A percentile compares a stretch with the other conserved stretches of the same genome.
These are phyloP conservation scores for Vigna unguiculata DNA, from an alignment of 306 rosid genomes.

Conservation along the genomic window DNA sequence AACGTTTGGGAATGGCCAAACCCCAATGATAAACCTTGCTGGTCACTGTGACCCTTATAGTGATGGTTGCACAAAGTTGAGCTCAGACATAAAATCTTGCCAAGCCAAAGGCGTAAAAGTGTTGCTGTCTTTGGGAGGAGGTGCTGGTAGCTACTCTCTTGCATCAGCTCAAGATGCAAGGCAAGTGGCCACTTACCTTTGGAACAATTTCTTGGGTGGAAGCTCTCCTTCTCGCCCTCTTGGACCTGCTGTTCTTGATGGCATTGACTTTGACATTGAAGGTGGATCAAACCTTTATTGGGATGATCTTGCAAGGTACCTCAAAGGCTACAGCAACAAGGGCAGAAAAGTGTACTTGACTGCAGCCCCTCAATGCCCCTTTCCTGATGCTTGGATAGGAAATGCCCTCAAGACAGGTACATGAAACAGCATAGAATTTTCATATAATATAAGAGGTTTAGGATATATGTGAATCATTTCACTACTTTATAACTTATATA, in stretches of 20 bases:
- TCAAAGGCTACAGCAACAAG: constrained; percentile 35
- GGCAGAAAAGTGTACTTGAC: constrained; percentile 43
- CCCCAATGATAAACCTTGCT: constrained; percentile 50
- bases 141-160: constrained; percentile 47
- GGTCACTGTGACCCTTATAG: constrained; percentile 52
- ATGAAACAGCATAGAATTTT: too few species aligned
- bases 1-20: constrained; percentile 54
- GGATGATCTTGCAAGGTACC: constrained; percentile 52
- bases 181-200: constrained; percentile 49
- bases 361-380: constrained; percentile 56
- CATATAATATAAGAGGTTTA: too few species aligned
- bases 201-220: constrained; percentile 59
- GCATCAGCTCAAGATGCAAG: constrained; percentile 44
- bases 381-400: constrained; percentile 54
- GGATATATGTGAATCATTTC: not conserved
- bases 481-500: not conserved
- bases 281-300: constrained; percentile 45
- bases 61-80: constrained; percentile 40
- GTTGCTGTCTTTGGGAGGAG: constrained; percentile 58
- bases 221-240: constrained; percentile 53
- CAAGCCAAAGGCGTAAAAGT: constrained; percentile 57
- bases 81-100: constrained; percentile 47
- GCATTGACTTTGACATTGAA: constrained; percentile 53
- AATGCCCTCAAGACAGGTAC: constrained; percentile 45
- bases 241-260: constrained; percentile 56